Evolutionary conservation across 331 rosid genomes (phyloP).

Genomic region (Erythrophleum ivorense): DNA sequence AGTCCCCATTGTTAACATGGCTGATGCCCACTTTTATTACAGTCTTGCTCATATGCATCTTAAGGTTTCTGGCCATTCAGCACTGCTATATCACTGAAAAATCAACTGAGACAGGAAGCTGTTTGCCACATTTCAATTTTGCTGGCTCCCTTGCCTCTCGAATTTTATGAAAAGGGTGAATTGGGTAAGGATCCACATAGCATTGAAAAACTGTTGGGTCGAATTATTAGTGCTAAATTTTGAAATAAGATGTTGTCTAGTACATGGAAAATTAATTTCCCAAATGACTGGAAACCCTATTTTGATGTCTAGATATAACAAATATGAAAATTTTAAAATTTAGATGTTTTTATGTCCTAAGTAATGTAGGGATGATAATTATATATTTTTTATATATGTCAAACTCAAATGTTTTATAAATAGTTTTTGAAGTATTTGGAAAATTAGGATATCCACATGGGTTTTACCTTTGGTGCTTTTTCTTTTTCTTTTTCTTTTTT

Average conservation of each 20-base stretch:
- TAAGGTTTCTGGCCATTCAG: background rate
- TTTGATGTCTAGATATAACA: background rate
- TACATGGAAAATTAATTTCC: background rate
- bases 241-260: background rate
- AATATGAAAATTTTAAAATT: background rate
- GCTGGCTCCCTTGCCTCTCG: background rate
- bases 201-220: slow-evolving; percentile 1
- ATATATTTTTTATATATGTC: background rate
- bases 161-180: slow-evolving; percentile 32
- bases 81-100: background rate
- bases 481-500: background rate
- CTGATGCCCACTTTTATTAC: background rate
- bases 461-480: background rate
- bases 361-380: background rate
- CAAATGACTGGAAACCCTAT: background rate
- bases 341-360: background rate
- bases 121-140: slow-evolving; percentile 11
- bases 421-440: background rate
- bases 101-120: slow-evolving; percentile 18
- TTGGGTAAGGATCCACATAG: slow-evolving; percentile 13
- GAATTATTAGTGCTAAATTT: slow-evolving; percentile 10
- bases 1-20: background rate
- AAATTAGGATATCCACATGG: background rate
- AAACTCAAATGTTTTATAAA: background rate
- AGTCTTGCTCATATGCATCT: background rate